These are phyloP conservation scores for Fusarium cyanostomum DNA, from an alignment of 2,329 filamentous ascomycete species.

Conservation along the genomic window DNA sequence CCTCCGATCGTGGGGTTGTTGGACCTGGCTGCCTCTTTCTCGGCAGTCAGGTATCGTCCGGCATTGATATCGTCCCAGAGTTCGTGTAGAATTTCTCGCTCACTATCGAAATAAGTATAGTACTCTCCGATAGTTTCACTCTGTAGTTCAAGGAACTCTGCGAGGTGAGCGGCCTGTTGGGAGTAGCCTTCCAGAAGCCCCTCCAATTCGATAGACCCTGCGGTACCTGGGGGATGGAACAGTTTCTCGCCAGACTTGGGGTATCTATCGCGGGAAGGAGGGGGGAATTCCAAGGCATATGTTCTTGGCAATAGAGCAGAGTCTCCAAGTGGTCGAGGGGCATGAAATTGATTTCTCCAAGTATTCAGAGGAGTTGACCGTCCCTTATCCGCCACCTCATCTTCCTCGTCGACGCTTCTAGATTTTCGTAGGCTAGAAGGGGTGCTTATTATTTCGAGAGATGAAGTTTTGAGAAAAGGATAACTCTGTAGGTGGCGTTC, in stretches of 20 bases:
- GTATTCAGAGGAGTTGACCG: too few species aligned
- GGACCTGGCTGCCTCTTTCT: background rate
- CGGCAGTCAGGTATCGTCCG: background rate
- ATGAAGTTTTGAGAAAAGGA: slow-evolving; percentile 6
- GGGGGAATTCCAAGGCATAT: slow-evolving; percentile 15
- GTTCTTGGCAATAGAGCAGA: background rate
- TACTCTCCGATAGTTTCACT: background rate
- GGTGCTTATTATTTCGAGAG: slow-evolving; percentile 26
- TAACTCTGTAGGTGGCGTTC: background rate
- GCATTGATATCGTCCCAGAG: background rate
- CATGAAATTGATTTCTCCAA: too few species aligned
- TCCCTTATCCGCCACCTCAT: too few species aligned
- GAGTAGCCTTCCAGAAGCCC: slow-evolving; percentile 13
- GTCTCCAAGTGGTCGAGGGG: slow-evolving; percentile 3
- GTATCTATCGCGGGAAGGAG: slow-evolving; percentile 20
- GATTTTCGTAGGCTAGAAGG: background rate
- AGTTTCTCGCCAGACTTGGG: slow-evolving; percentile 1
- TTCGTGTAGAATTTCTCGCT: background rate
- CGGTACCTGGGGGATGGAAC: background rate
- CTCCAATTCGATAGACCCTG: slow-evolving; percentile 12
- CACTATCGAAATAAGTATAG: background rate
- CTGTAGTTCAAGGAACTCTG: slow-evolving; percentile 12
- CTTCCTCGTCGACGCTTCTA: background rate
- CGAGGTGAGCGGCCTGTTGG: slow-evolving; percentile 10
- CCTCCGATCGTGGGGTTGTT: background rate